Base-by-base conservation (phyloP, 1,284 basidiomycete genomes). In the Dichomitus squalens region DNA sequence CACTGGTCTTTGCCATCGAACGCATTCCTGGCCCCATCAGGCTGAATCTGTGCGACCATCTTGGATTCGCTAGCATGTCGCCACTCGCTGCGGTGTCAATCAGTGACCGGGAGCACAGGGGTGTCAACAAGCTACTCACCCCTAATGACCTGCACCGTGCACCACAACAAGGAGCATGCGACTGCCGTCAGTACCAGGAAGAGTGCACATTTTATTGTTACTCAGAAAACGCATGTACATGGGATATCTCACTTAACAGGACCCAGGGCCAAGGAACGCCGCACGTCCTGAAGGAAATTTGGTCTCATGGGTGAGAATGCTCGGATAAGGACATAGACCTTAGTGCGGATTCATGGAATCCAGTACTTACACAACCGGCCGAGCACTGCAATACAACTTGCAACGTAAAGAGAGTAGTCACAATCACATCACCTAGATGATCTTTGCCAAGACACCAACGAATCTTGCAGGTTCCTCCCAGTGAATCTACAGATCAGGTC, bases 151-250 rank as follows among this genome's bases (percentile, higher is more conserved):
- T 3, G 67, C 57, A 7, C 70, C 67, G 40, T 71, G 68, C 6
- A 70, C 57, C 18, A 67, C 50, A 16, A 71, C 64, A 8, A 70
- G 39, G 1, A 69, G 68, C n/a, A 50, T 57, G 35, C 70, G 69
- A 34, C 58, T 49, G 6, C 16, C 25, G 14, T 44, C 23, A 6
- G 14, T 27, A 44, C 8, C 23, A 25, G 41, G 41, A 44, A 14
- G 21, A n/a, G 18, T 29, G n/a, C 41, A 14, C n/a, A n/a, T n/a
- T 23, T 44, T 23, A 5, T 44, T 25, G 11, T 44, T 25, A n/a
- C n/a, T 29, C 23, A 44, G 27, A 9, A 29, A 16, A n/a, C 41
- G 16, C 40, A 25, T 14, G 7, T 44, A 25, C 25, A 14, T 44
- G 7, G 25, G 16, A 29, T 44, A 14, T 29, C 41, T 18, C 7